phyloP scores from a whole-genome alignment of 1,284 basidiomycete species.

The Ceratorhiza oryzae-sativae region DNA sequence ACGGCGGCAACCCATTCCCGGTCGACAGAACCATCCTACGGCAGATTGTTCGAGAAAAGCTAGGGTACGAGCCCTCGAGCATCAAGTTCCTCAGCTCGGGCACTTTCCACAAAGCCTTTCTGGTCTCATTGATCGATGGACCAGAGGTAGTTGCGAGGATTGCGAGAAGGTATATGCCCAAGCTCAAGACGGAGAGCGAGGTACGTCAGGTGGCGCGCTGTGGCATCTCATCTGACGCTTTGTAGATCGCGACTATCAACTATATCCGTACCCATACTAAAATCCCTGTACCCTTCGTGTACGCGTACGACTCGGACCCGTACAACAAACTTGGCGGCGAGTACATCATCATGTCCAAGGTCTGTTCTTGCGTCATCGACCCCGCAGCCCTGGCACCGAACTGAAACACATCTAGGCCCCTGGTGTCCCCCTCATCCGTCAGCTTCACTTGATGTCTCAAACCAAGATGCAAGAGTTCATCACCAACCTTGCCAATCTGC shows the following conservation, averaged over 20 bases:
- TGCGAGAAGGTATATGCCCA: slow-evolving; percentile 80
- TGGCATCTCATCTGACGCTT: background rate
- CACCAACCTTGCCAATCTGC: slow-evolving; percentile 66
- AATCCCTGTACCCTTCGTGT: slow-evolving; percentile 74
- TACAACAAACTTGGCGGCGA: slow-evolving; percentile 82
- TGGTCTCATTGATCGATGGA: slow-evolving; percentile 68
- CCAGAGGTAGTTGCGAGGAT: slow-evolving; percentile 73
- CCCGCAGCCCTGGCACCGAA: background rate
- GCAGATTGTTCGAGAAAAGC: slow-evolving; percentile 75
- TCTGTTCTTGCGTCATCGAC: slow-evolving; percentile 48
- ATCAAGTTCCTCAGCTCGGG: slow-evolving; percentile 78
- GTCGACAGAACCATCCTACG: slow-evolving; percentile 74
- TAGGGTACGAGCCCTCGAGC: slow-evolving; percentile 66
- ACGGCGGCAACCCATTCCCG: slow-evolving; percentile 68
- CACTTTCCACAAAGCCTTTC: slow-evolving; percentile 63
- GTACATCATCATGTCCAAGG: slow-evolving; percentile 84
- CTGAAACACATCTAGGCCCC: slow-evolving; percentile 58
- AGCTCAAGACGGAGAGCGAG: slow-evolving; percentile 81
- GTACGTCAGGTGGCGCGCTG: slow-evolving; percentile 36
- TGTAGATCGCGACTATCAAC: slow-evolving; percentile 71
- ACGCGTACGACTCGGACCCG: slow-evolving; percentile 78
- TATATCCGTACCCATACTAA: slow-evolving; percentile 71
- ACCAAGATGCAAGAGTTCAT: slow-evolving; percentile 66
- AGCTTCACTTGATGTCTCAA: slow-evolving; percentile 72
- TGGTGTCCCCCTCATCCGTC: slow-evolving; percentile 69